These are phyloP conservation scores for Peronospora belbahrii DNA, from an alignment of 352 stramenopile species.

Conservation along the genomic window DNA sequence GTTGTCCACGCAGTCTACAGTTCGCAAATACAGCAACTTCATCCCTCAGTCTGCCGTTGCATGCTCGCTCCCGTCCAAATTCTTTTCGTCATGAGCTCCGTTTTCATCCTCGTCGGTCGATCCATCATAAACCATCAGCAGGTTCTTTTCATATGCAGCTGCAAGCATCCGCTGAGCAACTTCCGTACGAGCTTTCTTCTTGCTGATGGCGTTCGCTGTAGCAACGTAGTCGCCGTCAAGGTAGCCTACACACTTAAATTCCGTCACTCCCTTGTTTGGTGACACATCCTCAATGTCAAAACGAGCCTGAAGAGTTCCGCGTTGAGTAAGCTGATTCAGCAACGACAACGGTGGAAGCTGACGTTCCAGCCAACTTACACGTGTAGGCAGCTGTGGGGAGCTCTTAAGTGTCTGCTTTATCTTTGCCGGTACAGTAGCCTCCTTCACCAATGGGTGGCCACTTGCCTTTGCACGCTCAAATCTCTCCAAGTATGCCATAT, in stretches of 20 bases:
- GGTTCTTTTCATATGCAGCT: constrained; percentile 54
- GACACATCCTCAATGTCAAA: constrained; percentile 49
- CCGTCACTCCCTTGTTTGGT: constrained; percentile 25
- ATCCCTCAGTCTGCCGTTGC: constrained; percentile 6
- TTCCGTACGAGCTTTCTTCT: constrained; percentile 76
- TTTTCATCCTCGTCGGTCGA: constrained; percentile 18
- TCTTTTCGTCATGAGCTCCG: constrained; percentile 13
- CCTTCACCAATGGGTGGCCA: constrained; percentile 2
- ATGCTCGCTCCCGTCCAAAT: constrained; percentile 8
- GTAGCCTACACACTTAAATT: constrained; percentile 46
- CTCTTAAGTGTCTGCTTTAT: background rate
- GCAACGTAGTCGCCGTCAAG: constrained; percentile 40
- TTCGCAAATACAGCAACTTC: constrained; percentile 18
- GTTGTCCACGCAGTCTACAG: constrained; percentile 6
- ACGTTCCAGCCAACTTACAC: constrained; percentile 39
- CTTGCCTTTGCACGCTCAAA: constrained; percentile 25
- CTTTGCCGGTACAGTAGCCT: background rate
- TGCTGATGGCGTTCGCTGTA: constrained; percentile 39
- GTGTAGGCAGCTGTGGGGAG: constrained; percentile 10
- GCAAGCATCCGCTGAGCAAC: constrained; percentile 65
- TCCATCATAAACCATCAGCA: constrained; percentile 33
- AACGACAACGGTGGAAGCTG: constrained; percentile 36
- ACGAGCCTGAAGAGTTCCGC: constrained; percentile 31
- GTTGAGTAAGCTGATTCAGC: constrained; percentile 46
- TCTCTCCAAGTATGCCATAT: constrained; percentile 54